These are phyloP conservation scores for Rhynchospora tenuis DNA, from an alignment of 176 grass and related monocot genomes.

Conservation along the genomic window DNA sequence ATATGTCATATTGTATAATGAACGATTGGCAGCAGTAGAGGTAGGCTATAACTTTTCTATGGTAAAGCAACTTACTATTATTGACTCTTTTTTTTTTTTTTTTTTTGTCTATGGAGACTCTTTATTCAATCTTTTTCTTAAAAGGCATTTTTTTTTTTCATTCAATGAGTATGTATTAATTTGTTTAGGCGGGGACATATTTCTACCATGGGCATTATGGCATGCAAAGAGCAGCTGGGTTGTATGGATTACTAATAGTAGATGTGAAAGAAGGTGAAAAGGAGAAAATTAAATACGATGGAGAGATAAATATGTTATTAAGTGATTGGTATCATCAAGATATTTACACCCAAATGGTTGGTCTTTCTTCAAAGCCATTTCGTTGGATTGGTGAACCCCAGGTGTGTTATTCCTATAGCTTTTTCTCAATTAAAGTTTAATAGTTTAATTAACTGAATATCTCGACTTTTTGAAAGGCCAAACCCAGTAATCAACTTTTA, in stretches of 20 bases:
- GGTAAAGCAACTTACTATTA: too few species aligned
- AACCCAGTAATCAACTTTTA: too few species aligned
- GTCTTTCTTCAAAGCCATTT: slow-evolving; percentile 62
- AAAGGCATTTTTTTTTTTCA: neutral
- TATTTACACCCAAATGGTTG: slow-evolving; percentile 69
- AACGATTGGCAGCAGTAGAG: neutral
- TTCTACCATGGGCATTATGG: slow-evolving; percentile 93
- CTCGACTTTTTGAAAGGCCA: too few species aligned
- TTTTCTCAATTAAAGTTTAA: neutral
- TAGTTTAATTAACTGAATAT: neutral
- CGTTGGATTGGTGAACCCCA: slow-evolving; percentile 89
- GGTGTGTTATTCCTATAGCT: slow-evolving; percentile 24
- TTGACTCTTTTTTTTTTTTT: neutral
- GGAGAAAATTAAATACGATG: slow-evolving; percentile 79
- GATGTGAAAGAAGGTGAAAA: slow-evolving; percentile 55
- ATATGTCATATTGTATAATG: too few species aligned
- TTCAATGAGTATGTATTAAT: neutral
- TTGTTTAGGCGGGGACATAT: slow-evolving; percentile 47
- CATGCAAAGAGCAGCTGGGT: slow-evolving; percentile 83
- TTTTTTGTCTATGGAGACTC: neutral
- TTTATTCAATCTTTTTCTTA: neutral
- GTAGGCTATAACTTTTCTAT: too few species aligned
- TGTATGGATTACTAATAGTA: slow-evolving; percentile 79
- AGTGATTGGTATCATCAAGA: slow-evolving; percentile 88
- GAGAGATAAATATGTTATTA: slow-evolving; percentile 68